Conservation (phyloP, 2,329 filamentous ascomycete genomes). For the Ophiostoma perfectum region DNA sequence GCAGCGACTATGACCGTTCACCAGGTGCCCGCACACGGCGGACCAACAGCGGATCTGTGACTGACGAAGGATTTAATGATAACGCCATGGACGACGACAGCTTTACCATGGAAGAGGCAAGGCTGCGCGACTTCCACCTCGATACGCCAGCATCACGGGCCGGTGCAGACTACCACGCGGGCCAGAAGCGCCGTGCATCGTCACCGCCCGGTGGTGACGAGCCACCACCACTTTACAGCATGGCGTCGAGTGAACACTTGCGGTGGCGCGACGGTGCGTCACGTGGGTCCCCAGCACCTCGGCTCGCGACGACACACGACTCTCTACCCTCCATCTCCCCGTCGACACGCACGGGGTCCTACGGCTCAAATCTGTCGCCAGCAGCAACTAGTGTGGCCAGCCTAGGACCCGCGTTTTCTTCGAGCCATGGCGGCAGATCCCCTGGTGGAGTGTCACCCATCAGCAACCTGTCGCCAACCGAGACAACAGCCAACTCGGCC, state of each 20-base stretch:
- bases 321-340: conserved; percentile 43
- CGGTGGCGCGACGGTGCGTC: conserved; percentile 46
- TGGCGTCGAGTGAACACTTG: conserved; percentile 40
- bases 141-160: conserved; percentile 36
- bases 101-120: conserved; percentile 44
- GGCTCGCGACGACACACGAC: conserved; percentile 44
- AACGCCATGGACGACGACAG: conserved; percentile 49
- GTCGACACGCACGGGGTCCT: conserved; percentile 44
- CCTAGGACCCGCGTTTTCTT: conserved; percentile 36
- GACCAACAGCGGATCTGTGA: conserved; percentile 43
- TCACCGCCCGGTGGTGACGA: conserved; percentile 49
- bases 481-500: conserved; percentile 29
- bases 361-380: conserved; percentile 43
- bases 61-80: conserved; percentile 44
- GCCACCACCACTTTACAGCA: conserved; percentile 32
- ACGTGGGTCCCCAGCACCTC: conserved; percentile 49
- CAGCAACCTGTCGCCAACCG: conserved; percentile 47
- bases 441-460: conserved; percentile 40
- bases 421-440: conserved; percentile 39
- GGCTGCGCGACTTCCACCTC: conserved; percentile 41
- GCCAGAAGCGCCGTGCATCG: conserved; percentile 52
- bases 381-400: conserved; percentile 41
- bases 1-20: conserved; percentile 43
- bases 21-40: conserved; percentile 43
- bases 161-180: conserved; percentile 38